Percentiles rank a stretch among this genome's conserved stretches.
phyloP scores from a whole-genome alignment of 1,139 yeast species.

The Sugiyamaella neomexicana region DNA sequence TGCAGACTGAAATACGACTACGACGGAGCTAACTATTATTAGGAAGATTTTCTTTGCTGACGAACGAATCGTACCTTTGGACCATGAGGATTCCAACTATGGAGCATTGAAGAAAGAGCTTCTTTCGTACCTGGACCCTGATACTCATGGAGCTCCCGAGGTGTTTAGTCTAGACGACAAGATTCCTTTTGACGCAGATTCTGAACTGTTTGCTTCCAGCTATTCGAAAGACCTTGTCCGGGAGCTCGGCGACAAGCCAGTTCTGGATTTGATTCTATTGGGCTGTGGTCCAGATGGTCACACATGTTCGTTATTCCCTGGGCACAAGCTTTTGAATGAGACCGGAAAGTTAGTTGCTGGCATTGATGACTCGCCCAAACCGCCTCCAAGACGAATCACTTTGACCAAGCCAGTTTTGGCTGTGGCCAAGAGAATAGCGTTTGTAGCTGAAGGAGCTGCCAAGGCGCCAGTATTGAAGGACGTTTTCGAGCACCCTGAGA shows the following conservation, averaged over 20 bases:
- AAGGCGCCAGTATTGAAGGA: conserved; percentile 73
- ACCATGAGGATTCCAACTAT: conserved; percentile 66
- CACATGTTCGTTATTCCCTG: conserved; percentile 74
- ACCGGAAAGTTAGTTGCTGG: conserved; percentile 38
- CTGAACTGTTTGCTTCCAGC: conserved; percentile 53
- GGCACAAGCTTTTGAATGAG: conserved; percentile 40
- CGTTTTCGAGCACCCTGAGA: conserved; percentile 58
- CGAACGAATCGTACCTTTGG: conserved; percentile 68
- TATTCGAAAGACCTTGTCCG: conserved; percentile 52
- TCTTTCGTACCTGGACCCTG: conserved; percentile 41
- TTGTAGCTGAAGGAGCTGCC: conserved; percentile 87
- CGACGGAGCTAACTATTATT: neutral
- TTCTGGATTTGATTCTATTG: conserved; percentile 58
- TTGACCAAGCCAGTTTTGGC: conserved; percentile 65
- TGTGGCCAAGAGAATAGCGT: conserved; percentile 60
- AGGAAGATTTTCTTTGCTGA: conserved; percentile 62
- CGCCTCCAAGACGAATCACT: conserved; percentile 75
- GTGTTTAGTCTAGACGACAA: conserved; percentile 51
- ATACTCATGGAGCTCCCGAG: conserved; percentile 52
- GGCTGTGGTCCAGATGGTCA: conserved; percentile 86
- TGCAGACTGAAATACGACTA: neutral
- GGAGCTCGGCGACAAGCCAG: conserved; percentile 35
- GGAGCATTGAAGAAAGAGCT: conserved; percentile 62
- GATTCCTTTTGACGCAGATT: conserved; percentile 40
- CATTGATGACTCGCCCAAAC: conserved; percentile 69